Evolutionary conservation across 1,284 basidiomycete genomes (phyloP), one percentile per base, ranked within the genome.

Genomic region (Melampsora larici-populina): DNA sequence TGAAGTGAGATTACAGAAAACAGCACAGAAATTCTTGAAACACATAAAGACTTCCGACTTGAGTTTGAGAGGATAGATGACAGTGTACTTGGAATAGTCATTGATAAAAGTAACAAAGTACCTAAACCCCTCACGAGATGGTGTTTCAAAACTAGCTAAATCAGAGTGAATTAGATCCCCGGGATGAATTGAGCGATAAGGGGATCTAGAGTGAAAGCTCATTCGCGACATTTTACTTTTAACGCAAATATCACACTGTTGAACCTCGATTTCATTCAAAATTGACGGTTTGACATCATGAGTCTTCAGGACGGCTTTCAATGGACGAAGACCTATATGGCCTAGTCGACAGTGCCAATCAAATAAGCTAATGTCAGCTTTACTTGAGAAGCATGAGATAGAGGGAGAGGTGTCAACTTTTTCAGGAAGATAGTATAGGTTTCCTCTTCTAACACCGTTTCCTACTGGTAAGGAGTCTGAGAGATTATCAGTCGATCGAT

Each of bases 1-100:
- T 29, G 8, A 71, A 78, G 76, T 0, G 83, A 80, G 58, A 83
- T 82, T n/a, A n/a, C n/a, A n/a, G n/a, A n/a, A n/a, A n/a, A n/a
- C n/a, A n/a, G n/a, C n/a, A n/a, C n/a, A n/a, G 80, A 82, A 86
- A 2, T 78, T 58, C 68, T 81, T 81, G 78, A 86, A 84, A 70
- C 68, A 6, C 8, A 26, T 62, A 26, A 63, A 72, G 17, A 17
- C 55, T 17, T 72, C 31, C 24, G 29, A 40, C 63, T 72, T 72
- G 58, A 3, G 43, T 72, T 72, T 72, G 33, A 72, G 33, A 11
- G 58, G 58, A 26, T 40, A 63, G 4, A 72, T 29, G 24, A 17
- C 18, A 26, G 48, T 21, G n/a, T n/a, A 55, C 36, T 70, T 70
- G 36, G 69, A 70, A 40, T 51, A 70, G 46, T 69, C n/a, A 33